Evolutionary conservation across 441 rosid species (phyloP), one percentile per base, ranked within the genome.

Genomic region (Pelargonium myrrhifolium): DNA sequence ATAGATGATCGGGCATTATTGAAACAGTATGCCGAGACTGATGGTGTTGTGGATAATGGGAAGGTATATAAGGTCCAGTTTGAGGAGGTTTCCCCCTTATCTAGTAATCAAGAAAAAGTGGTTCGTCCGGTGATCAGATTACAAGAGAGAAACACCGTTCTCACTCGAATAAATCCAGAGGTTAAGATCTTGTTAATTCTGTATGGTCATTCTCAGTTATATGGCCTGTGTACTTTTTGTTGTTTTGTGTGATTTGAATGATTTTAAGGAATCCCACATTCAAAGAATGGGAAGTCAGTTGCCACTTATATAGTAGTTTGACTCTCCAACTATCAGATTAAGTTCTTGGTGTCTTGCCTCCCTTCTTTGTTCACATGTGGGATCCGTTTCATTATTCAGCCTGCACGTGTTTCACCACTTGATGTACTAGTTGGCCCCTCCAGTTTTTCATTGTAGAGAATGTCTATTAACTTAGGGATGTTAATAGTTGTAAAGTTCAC

Each of bases 91-190:
- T 80, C 88, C 3, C 82, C 79, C 26, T 70, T 76, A 21, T 83
- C 89, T 7, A 92, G 88, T 66, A 76, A 77, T 58, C 85, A 78
- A 1, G 98, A 90, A 70, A 92, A 83, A 79, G 66, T 89, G 79
- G 77, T 77, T 65, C 86, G 99, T 75, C 99, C 96, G n/a, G 87
- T 89, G 61, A 84, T 93, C 71, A 84, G 98, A 74, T 76, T 93
- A 82, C 96, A 69, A 42, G 97, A 93, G 7, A 82, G 71, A 76
- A 85, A 89, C 64, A 74, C 80, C 37, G 92, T 93, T 56, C 90
- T 93, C 45, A 93, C 98, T 67, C 87, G 97, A 49, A 93, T 93
- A 76, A 87, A 90, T 76, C 96, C 98, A 0, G 97, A 90, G 95
- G 97, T 92, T 74, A 68, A 84, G 76, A 55, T 51, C 65, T 76